Base-by-base conservation (phyloP, 1,139 yeast genomes). In the Yamadazyma buinensis region DNA sequence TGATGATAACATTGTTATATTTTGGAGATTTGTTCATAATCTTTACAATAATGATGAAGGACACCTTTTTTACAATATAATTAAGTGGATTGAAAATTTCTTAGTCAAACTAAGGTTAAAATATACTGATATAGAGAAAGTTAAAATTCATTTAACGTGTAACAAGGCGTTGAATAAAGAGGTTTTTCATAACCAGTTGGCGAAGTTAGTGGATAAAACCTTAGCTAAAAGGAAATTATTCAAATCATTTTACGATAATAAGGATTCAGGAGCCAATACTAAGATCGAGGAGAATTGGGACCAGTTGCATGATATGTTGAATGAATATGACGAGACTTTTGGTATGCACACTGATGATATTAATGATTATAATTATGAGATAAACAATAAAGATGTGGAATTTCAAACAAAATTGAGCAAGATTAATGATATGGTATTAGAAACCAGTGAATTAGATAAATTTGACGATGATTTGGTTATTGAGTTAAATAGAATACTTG, bases 1-100 rank as follows among this genome's bases (percentile, higher is more conserved):
- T 31, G 80, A 80, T 32, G 73, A 77, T 19, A 95, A 88, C 55
- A 84, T 84, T 42, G 76, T 75, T 35, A 67, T 80, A 11, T 69
- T 85, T 35, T 87, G 84, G 70, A 66, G 65, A 37, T 90, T 90
- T 48, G 67, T 90, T 39, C 90, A 86, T 50, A 80, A 82, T 37
- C 74, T 88, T 18, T 88, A 88, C 55, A 49, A 69, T 17, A 77
- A 84, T 43, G 97, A 90, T 51, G 73, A 80, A 30, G 84, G 84
- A 14, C 63, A 73, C 13, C 60, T 90, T 4, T 90, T 90, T 55
- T 75, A 78, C 38, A 80, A 79, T 10, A 61, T 90, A 34, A 72
- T 86, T 33, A 58, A 60, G 12, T 90, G 97, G 96, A 59, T 73
- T 25, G 75, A 75, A 42, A 58, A 59, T 27, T 72, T 85, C 42